Evolutionary conservation across 1,284 basidiomycete genomes (phyloP), one percentile per base, ranked within the genome.

Genomic region (Neolentinus lepideus): DNA sequence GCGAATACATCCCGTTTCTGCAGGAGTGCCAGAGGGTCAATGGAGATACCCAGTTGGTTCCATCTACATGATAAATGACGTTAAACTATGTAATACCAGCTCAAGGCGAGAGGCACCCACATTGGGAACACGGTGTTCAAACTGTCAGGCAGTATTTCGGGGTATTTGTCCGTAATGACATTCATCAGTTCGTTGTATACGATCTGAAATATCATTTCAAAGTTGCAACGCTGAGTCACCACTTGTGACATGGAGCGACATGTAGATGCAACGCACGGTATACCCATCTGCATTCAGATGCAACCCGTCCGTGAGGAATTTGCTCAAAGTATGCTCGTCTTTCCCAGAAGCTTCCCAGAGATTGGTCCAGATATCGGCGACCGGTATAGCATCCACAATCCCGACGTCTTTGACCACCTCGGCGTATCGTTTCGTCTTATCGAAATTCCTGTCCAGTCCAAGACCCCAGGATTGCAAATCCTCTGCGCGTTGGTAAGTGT

Each of bases 271-370:
- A 43, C 75, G 58, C 63, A 89, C 86, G 66, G 75, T 67, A 64
- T 94, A 94, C 26, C 90, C 93, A 1, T 71, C 77, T 11, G 69
- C 71, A 52, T 80, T 91, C 61, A 92, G 69, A 69, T 96, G 93
- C 57, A 95, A 70, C 0, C 93, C 92, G 64, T 94, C 92, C 45
- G 59, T 62, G 54, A 88, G 65, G 62, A 81, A 85, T 53, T 67
- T 66, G 11, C 67, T 72, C 54, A 88, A 68, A 3, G 69, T 72
- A 21, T 67, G 65, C 65, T 86, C 80, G 21, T 76, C 73, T 63
- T 79, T 71, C 0, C 83, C 88, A 12, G 86, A 82, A 1, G 77
- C 83, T 22, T 84, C 73, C 75, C 84, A 90, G 9, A 94, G 61
- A 11, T 67, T 72, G 4, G 75, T 79, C 84, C 87, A 94, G 3